These are phyloP conservation scores for Plasmodium gallinaceum DNA, from an alignment of 169 alveolate genomes.

Conservation along the genomic window DNA sequence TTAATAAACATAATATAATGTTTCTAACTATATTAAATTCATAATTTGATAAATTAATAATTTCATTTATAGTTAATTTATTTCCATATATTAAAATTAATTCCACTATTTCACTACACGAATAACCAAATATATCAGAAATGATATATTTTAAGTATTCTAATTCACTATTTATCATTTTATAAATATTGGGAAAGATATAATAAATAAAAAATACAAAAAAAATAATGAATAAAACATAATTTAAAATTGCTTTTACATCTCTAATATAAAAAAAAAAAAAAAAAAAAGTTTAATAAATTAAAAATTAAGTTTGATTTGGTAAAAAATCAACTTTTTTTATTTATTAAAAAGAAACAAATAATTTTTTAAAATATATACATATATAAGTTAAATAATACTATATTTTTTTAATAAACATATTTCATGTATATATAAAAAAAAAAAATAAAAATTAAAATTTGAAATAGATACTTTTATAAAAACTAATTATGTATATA, in stretches of 20 bases:
- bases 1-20: conserved; percentile 36
- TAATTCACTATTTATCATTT: conserved; percentile 56
- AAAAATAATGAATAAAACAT: not conserved
- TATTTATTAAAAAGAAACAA: no score
- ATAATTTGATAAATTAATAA: conserved; percentile 46
- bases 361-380: no score
- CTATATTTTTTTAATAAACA: no score
- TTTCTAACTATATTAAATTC: conserved; percentile 55
- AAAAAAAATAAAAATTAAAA: no score
- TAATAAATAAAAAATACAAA: not conserved
- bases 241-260: not conserved
- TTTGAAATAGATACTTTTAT: no score
- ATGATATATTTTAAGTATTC: conserved; percentile 58
- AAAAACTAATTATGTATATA: no score
- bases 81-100: conserved; percentile 60
- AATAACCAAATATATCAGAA: conserved; percentile 40
- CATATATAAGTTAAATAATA: no score
- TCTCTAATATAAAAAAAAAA: no score
- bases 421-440: no score
- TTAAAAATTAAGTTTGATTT: no score
- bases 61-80: conserved; percentile 50
- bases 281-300: no score
- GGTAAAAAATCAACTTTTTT: no score
- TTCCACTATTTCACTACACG: conserved; percentile 56
- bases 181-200: not conserved